phyloP scores from a whole-genome alignment of 768 basidiomycete genomes.

The Mycena galopus region DNA sequence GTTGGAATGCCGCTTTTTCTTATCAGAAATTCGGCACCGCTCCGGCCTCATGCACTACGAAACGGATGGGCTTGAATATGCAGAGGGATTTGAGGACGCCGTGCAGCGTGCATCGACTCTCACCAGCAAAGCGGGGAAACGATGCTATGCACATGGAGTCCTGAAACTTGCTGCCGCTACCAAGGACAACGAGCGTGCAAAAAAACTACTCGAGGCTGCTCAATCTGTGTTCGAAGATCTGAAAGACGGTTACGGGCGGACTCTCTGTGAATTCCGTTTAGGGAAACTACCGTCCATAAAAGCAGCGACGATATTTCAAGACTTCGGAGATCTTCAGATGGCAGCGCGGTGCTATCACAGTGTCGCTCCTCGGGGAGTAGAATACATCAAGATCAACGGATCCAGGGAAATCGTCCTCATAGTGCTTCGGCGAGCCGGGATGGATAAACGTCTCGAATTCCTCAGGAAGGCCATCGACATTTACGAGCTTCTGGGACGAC shows the following conservation, averaged over 20 bases:
- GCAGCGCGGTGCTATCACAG: not conserved
- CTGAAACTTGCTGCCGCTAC: not conserved
- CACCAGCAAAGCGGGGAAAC: slow-evolving; percentile 13
- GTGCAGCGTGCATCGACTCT: slow-evolving; percentile 6
- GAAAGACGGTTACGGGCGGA: slow-evolving; percentile 9
- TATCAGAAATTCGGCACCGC: slow-evolving; percentile 5
- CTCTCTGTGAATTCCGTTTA: slow-evolving; percentile 6
- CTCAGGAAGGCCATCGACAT: slow-evolving; percentile 18
- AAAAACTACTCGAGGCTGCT: not conserved
- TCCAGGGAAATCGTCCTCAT: not conserved
- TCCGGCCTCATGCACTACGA: not conserved
- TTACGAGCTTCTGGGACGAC: slow-evolving; percentile 20
- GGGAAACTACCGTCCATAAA: not conserved
- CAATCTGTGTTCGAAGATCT: not conserved
- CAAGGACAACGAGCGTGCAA: not conserved
- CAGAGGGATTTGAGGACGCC: slow-evolving; percentile 13
- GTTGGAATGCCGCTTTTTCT: slow-evolving; percentile 10
- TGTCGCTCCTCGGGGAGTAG: not conserved
- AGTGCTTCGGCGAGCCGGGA: not conserved
- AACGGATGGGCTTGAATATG: slow-evolving; percentile 3
- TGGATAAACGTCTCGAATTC: not conserved
- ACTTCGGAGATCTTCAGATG: slow-evolving; percentile 11
- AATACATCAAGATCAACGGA: slow-evolving; percentile 7
- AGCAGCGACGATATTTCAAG: slow-evolving; percentile 1
- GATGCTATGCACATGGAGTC: slow-evolving; percentile 11